phyloP scores from a whole-genome alignment of 2,329 filamentous ascomycete species.

The Sclerotinia spermophila region DNA sequence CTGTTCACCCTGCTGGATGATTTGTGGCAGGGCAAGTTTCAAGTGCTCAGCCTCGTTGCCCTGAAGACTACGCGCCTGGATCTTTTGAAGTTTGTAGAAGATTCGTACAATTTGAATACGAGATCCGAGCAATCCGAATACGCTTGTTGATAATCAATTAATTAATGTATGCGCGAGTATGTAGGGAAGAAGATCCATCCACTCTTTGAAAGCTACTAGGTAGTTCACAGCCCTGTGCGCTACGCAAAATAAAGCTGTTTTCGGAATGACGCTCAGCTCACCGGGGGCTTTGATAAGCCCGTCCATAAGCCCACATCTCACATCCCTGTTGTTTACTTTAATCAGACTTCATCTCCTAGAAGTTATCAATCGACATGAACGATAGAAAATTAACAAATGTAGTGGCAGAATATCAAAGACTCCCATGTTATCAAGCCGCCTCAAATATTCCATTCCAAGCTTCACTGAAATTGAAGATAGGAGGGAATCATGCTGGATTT shows the following conservation, averaged over 20 bases:
- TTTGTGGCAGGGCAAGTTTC: conserved; percentile 7
- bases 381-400: not conserved
- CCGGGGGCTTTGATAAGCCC: not conserved
- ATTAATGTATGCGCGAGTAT: not conserved
- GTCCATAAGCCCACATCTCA: not conserved
- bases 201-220: not conserved
- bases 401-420: not conserved
- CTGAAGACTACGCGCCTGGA: not conserved
- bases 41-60: conserved; percentile 17
- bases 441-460: not conserved
- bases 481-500: not conserved
- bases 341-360: not conserved
- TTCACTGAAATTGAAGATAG: not conserved
- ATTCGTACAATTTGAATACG: not conserved
- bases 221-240: conserved; percentile 3
- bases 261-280: not conserved
- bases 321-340: conserved; percentile 6
- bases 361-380: not conserved
- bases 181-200: not conserved
- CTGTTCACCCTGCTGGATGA: not conserved
- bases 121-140: conserved; percentile 6
- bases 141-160: not conserved
- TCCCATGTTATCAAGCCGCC: not conserved
- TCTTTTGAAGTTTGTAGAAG: not conserved
- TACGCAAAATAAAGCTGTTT: not conserved